phyloP scores from a whole-genome alignment of 2,329 filamentous ascomycete genomes.

The Colletotrichum navitas region DNA sequence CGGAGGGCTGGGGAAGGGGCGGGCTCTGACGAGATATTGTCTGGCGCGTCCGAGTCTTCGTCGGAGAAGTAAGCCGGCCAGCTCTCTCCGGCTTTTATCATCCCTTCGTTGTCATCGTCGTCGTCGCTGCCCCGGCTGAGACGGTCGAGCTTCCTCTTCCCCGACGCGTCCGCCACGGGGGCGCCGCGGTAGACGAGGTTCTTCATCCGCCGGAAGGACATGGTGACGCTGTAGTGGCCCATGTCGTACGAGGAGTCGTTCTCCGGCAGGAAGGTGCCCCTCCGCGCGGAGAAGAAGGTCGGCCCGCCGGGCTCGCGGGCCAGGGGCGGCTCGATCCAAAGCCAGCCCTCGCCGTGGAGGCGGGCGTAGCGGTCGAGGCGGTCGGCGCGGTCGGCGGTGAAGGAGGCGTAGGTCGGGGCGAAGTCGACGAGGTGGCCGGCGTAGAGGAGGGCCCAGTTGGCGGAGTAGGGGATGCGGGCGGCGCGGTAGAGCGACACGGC shows the following conservation, averaged over 20 bases:
- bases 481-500: slow-evolving; percentile 57
- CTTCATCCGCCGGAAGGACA: slow-evolving; percentile 47
- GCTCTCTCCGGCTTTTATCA: neutral
- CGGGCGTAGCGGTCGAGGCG: slow-evolving; percentile 55
- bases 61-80: slow-evolving; percentile 8
- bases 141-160: slow-evolving; percentile 7
- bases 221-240: slow-evolving; percentile 48
- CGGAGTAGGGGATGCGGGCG: slow-evolving; percentile 55
- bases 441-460: slow-evolving; percentile 57
- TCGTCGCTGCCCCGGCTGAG: neutral
- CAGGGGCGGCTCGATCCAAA: slow-evolving; percentile 61
- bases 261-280: slow-evolving; percentile 48
- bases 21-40: neutral
- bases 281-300: slow-evolving; percentile 47
- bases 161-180: neutral
- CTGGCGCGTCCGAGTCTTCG: slow-evolving; percentile 1
- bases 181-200: neutral
- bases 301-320: slow-evolving; percentile 43
- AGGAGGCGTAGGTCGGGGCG: slow-evolving; percentile 53
- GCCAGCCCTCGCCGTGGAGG: slow-evolving; percentile 55
- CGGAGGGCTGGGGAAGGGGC: neutral
- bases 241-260: slow-evolving; percentile 47
- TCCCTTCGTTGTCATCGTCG: neutral
- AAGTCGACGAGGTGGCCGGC: slow-evolving; percentile 57
- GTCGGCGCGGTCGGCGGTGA: slow-evolving; percentile 53